These are phyloP conservation scores for Umbelopsis isabellina DNA, from an alignment of 192 early-diverging fungal species.

Conservation along the genomic window DNA sequence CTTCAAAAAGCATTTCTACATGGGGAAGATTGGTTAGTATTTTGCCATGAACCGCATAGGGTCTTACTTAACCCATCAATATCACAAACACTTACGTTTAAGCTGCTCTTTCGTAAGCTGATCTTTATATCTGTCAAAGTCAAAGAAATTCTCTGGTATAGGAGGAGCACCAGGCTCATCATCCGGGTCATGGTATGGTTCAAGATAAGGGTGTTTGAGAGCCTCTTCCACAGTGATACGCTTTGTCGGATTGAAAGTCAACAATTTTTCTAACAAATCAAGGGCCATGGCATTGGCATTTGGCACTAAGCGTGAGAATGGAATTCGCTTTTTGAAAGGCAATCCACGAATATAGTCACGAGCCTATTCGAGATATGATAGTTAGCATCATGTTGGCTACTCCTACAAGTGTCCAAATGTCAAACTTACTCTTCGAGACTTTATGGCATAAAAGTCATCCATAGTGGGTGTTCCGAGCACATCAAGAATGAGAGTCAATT, in stretches of 20 bases:
- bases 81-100: conserved; percentile 53
- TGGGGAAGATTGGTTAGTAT: neutral
- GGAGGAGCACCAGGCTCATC: conserved; percentile 75
- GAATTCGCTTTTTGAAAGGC: conserved; percentile 85
- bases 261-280: conserved; percentile 89
- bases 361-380: conserved; percentile 50
- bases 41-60: neutral
- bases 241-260: conserved; percentile 89
- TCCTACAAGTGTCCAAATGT: neutral
- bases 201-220: conserved; percentile 91
- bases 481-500: conserved; percentile 94
- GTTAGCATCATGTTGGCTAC: neutral
- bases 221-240: conserved; percentile 95
- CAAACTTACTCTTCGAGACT: conserved; percentile 62
- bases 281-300: conserved; percentile 85
- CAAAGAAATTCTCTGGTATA: conserved; percentile 79
- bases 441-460: conserved; percentile 82
- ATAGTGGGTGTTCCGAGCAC: conserved; percentile 96
- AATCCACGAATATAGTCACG: conserved; percentile 90
- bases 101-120: conserved; percentile 79
- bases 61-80: too few relatives aligned
- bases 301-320: conserved; percentile 83
- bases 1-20: conserved; percentile 27
- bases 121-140: conserved; percentile 87
- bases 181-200: conserved; percentile 65